phyloP scores from a whole-genome alignment of 1,139 yeast species.

The Suhomyces anneliseae region DNA sequence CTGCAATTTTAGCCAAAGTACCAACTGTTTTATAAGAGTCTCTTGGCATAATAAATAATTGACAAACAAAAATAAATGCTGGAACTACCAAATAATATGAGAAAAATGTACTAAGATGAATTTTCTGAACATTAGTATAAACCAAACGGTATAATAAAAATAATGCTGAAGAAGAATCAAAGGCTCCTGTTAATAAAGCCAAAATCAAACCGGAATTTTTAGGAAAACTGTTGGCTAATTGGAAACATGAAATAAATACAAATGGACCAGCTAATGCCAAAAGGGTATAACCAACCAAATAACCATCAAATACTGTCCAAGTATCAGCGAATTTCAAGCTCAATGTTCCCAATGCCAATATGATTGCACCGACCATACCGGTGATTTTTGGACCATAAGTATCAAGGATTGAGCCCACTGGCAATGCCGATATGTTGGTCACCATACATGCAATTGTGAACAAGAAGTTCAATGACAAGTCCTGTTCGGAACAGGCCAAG shows the following conservation, averaged over 20 bases:
- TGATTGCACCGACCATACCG: conserved; percentile 68
- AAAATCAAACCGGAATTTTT: conserved; percentile 66
- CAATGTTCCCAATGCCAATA: conserved; percentile 55
- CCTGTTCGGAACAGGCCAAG: conserved; percentile 65
- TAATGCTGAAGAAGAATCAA: conserved; percentile 75
- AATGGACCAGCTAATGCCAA: conserved; percentile 83
- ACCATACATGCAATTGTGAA: conserved; percentile 85
- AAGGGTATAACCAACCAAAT: conserved; percentile 61
- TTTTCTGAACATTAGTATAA: conserved; percentile 45
- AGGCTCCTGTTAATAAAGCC: conserved; percentile 74
- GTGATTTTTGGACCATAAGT: conserved; percentile 76
- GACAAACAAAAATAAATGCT: conserved; percentile 68
- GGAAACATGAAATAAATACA: conserved; percentile 77
- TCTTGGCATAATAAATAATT: conserved; percentile 74
- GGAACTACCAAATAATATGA: conserved; percentile 69
- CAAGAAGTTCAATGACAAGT: conserved; percentile 73
- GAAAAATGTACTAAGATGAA: conserved; percentile 57
- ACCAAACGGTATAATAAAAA: conserved; percentile 65
- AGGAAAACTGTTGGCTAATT: conserved; percentile 73
- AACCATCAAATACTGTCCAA: conserved; percentile 51
- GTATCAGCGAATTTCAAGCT: conserved; percentile 40
- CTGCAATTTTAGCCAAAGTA: conserved; percentile 63
- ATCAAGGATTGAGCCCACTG: conserved; percentile 80
- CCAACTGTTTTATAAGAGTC: conserved; percentile 73
- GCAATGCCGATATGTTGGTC: conserved; percentile 79